Conservation (phyloP, 495 filamentous ascomycete species). For the Talaromyces thailandensis region DNA sequence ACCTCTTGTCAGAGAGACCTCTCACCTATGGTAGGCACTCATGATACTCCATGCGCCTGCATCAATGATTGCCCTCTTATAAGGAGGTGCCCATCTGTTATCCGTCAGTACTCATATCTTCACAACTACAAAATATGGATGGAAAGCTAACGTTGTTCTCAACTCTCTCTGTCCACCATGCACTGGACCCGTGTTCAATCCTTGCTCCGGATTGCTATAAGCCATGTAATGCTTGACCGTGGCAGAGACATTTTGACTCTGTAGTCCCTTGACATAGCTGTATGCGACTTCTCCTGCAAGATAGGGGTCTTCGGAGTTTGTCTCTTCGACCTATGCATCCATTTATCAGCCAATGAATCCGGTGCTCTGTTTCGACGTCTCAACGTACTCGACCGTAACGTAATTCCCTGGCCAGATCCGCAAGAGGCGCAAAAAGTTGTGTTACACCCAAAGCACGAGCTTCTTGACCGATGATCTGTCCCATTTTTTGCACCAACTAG, state of each 20-base stretch:
- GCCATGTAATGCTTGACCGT: constrained; percentile 65
- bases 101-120: no score
- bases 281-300: constrained; percentile 54
- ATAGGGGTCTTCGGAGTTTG: constrained; percentile 55
- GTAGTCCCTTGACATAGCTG: constrained; percentile 50
- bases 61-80: constrained; percentile 60
- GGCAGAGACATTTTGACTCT: constrained; percentile 52
- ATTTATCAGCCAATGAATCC: not conserved
- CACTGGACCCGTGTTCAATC: constrained; percentile 58
- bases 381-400: constrained; percentile 48
- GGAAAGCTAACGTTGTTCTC: constrained; percentile 42
- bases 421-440: constrained; percentile 60
- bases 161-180: constrained; percentile 61
- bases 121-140: not conserved
- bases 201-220: constrained; percentile 57
- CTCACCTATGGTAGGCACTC: constrained; percentile 56
- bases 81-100: constrained; percentile 50
- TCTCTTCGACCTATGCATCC: constrained; percentile 51
- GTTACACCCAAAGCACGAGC: constrained; percentile 54
- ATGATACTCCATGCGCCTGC: constrained; percentile 57
- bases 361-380: not conserved
- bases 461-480: constrained; percentile 48
- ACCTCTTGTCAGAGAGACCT: not conserved
- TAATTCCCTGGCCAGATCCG: constrained; percentile 57
- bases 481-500: constrained; percentile 52